Base-by-base conservation (phyloP, 306 rosid species). In the Rubus idaeus region DNA sequence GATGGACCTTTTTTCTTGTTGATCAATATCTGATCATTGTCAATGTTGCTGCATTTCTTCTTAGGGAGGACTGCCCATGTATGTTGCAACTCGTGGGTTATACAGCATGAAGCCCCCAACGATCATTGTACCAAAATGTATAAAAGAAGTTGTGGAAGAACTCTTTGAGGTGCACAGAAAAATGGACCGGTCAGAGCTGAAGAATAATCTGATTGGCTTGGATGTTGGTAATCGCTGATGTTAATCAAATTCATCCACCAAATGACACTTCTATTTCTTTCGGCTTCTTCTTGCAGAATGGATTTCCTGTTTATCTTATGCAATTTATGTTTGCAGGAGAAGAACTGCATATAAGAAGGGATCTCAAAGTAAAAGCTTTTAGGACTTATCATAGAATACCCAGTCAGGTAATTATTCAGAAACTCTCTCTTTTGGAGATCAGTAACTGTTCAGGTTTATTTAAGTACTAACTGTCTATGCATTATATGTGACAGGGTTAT, bases 21-120 rank as follows among this genome's bases (percentile, higher is more conserved):
- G 56, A 68, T 21, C 16, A 21, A 5, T 20, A 42, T 55, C 7
- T 37, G 46, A 6, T 39, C 11, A 11, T 26, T 20, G 46, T 44
- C 35, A 8, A 39, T 53, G 44, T n/a, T 52, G 57, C 66, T 73
- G 40, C 52, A 45, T 41, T 71, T 16, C 40, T 46, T n/a, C 65
- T 58, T 51, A 95, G 99, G 99, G 99, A 80, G 99, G 99, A 42
- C 80, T 95, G 46, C 97, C 99, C 0, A 86, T 92, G 89, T 95
- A 92, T 79, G 97, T 95, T 66, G 97, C 99, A 53, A 95, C 93
- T 8, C 96, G 96, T 37, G 97, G 97, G 72, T 82, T 95, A 70
- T 92, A 90, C 85, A 61, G 86, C 12, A 92, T 92, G 98, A 88
- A 89, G 83, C 97, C 97, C 14, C 97, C 97, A 3, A 95, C 93